Conservation (phyloP, 805 yeast genomes). For the Hanseniaspora clermontiae region DNA sequence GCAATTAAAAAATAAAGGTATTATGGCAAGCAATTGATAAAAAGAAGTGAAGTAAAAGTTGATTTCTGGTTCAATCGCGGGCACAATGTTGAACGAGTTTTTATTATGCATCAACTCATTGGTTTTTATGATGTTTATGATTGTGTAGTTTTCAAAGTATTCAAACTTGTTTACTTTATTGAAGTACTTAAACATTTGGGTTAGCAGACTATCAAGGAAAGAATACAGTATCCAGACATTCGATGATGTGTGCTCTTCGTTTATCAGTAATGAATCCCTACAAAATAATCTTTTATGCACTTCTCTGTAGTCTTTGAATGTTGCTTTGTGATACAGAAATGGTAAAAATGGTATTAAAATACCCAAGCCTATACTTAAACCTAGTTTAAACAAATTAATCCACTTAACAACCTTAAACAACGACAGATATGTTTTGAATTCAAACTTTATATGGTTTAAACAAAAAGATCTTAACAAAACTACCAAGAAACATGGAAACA, state of each 20-base stretch:
- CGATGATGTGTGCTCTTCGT: constrained; percentile 94
- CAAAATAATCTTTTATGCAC: constrained; percentile 70
- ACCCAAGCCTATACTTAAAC: constrained; percentile 46
- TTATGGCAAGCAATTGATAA: constrained; percentile 64
- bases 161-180: constrained; percentile 2
- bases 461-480: constrained; percentile 64
- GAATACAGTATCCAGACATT: constrained; percentile 94
- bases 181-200: constrained; percentile 30
- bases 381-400: constrained; percentile 49
- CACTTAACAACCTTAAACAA: constrained; percentile 36
- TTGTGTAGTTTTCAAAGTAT: constrained; percentile 11
- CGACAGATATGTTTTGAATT: constrained; percentile 26
- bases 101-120: constrained; percentile 20
- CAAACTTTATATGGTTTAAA: constrained; percentile 31
- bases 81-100: constrained; percentile 47
- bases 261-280: constrained; percentile 86
- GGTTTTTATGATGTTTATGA: background rate
- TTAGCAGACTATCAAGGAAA: constrained; percentile 57
- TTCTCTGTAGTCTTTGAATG: constrained; percentile 40
- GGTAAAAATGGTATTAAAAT: constrained; percentile 68
- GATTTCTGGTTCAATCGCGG: constrained; percentile 61
- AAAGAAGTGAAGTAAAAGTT: constrained; percentile 75
- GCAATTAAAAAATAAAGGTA: constrained; percentile 62
- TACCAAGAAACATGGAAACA: constrained; percentile 88
- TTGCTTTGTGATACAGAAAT: constrained; percentile 30